Conservation (phyloP, 108 stramenopile species). For the Licmophora abbreviata region DNA sequence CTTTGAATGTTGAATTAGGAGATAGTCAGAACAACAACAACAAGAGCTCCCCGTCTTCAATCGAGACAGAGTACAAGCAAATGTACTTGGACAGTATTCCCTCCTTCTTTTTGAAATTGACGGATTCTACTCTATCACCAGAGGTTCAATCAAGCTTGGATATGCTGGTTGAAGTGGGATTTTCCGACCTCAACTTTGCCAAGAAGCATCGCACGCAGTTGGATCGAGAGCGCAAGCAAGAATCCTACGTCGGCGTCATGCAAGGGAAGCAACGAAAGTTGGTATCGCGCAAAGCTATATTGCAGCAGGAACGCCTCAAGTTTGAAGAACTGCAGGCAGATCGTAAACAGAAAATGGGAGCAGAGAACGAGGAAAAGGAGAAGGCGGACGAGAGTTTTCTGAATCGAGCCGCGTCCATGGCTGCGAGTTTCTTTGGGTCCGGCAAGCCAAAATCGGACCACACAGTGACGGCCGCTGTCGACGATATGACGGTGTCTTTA, state of each 20-base stretch:
- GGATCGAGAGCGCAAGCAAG: not conserved
- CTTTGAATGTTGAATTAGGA: conserved; percentile 20
- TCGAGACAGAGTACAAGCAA: conserved; percentile 31
- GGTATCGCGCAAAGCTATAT: too few relatives aligned
- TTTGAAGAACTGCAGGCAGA: too few relatives aligned
- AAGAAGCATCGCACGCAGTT: conserved; percentile 21
- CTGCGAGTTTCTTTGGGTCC: too few relatives aligned
- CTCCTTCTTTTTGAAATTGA: conserved; percentile 19
- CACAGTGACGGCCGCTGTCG: too few relatives aligned
- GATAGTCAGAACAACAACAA: not conserved
- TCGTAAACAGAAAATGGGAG: too few relatives aligned
- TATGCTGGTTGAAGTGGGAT: conserved; percentile 23
- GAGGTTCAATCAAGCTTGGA: conserved; percentile 11
- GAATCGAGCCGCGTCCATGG: too few relatives aligned
- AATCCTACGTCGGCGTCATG: not conserved
- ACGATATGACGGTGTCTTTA: too few relatives aligned
- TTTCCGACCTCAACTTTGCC: conserved; percentile 29
- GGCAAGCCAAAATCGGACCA: too few relatives aligned
- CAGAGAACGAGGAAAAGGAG: too few relatives aligned
- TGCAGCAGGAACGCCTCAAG: too few relatives aligned
- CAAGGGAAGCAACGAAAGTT: too few relatives aligned
- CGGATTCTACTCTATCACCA: conserved; percentile 8
- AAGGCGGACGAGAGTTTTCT: too few relatives aligned
- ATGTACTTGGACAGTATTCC: conserved; percentile 41
- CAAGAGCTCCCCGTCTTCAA: conserved; percentile 10